Evolutionary conservation across 306 rosid species (phyloP), one percentile per base, ranked within the genome.

Genomic region (Fragaria nilgerrensis): DNA sequence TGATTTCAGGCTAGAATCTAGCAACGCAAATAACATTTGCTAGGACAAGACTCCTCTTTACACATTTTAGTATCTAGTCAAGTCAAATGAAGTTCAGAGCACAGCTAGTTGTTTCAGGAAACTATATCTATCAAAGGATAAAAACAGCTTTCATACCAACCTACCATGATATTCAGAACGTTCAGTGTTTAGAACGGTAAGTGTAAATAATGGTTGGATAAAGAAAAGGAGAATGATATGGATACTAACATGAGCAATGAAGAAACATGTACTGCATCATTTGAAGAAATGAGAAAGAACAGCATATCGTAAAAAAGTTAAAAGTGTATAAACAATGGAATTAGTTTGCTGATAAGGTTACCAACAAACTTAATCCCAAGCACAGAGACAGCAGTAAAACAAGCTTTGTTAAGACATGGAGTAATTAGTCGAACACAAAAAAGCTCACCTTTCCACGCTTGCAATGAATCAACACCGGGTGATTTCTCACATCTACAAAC

Each of bases 391-490:
- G 16, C 25, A 73, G 68, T 34, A 13, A 59, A 70, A 61, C 67
- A 43, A 17, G 13, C 41, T 23, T 49, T 62, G 25, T 5, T 5
- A 32, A 36, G 1, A 49, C 32, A 2, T 32, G 41, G n/a, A 2
- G 5, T 45, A 62, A 16, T 0, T 14, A 29, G 39, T 10, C 19
- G 3, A 22, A 47, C n/a, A 15, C 13, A 20, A 32, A 14, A 13
- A 49, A 22, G n/a, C 11, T 32, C 70, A 88, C 92, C 90, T 88
- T 88, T 73, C 90, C 92, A 53, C 90, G 84, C 85, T 88, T 88
- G 87, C 92, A 88, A 56, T 86, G 92, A 80, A 88, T 86, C 88
- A 88, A 75, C 64, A 88, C 79, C 56, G 92, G 92, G 71, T 88
- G 92, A 79, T 88, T 86, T 71, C 87, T 82, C 78, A 86, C 90